These are phyloP conservation scores for Marchantia polymorpha DNA, from an alignment of 225 moss, liverwort and hornwort species.

Conservation along the genomic window DNA sequence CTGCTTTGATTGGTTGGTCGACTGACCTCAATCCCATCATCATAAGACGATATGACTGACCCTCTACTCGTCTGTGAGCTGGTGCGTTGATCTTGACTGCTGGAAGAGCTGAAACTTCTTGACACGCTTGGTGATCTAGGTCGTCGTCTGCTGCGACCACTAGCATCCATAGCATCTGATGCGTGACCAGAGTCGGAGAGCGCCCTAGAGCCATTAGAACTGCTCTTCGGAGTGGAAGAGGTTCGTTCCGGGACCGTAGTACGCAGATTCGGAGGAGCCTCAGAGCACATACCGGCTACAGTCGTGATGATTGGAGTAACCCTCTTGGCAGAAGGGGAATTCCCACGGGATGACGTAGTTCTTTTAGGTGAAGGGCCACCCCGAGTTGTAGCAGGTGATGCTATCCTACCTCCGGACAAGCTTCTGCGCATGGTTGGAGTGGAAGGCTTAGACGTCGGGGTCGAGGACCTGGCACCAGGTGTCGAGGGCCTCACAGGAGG, in stretches of 20 bases:
- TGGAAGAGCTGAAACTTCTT: conserved; percentile 48
- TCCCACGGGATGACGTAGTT: conserved; percentile 42
- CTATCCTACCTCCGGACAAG: conserved; percentile 40
- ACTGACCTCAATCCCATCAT: conserved; percentile 43
- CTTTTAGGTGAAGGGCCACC: conserved; percentile 47
- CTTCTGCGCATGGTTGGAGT: conserved; percentile 50
- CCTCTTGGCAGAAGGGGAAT: conserved; percentile 41
- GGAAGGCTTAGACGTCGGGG: conserved; percentile 46
- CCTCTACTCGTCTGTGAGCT: conserved; percentile 51
- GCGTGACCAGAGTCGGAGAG: conserved; percentile 19
- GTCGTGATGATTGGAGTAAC: conserved; percentile 40
- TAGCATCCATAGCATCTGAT: conserved; percentile 19
- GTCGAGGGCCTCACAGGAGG: conserved; percentile 45
- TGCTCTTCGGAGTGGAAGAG: conserved; percentile 23
- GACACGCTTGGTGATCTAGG: conserved; percentile 47
- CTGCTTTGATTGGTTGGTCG: conserved; percentile 28
- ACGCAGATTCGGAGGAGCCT: conserved; percentile 45
- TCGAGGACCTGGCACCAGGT: conserved; percentile 44
- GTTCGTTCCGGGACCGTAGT: conserved; percentile 36
- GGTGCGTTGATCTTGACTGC: conserved; percentile 49
- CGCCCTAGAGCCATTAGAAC: conserved; percentile 19
- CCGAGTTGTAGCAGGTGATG: conserved; percentile 35
- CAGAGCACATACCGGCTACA: conserved; percentile 44
- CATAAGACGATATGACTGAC: conserved; percentile 42
- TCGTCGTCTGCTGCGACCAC: conserved; percentile 30